Conservation (phyloP, 2,329 filamentous ascomycete species). For the Aspergillus novofumigatus region DNA sequence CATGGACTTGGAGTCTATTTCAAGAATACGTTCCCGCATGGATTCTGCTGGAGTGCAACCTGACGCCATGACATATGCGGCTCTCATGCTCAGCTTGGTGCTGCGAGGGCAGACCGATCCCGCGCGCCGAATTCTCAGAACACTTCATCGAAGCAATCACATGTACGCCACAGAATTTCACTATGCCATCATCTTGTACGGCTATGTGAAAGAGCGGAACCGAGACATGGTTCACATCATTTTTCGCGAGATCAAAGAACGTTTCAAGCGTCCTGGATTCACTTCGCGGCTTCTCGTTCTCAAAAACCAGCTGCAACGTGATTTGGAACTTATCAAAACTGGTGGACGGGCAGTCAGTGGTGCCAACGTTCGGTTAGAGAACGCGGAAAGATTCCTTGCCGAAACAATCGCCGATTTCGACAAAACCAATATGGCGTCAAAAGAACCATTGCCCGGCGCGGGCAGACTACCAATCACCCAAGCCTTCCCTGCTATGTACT, state of each 20-base stretch:
- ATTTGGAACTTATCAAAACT: constrained; percentile 22
- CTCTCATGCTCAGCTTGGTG: constrained; percentile 57
- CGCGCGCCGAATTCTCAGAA: constrained; percentile 50
- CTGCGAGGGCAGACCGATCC: constrained; percentile 51
- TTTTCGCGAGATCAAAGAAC: constrained; percentile 40
- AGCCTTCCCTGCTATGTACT: constrained; percentile 49
- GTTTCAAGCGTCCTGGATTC: constrained; percentile 30
- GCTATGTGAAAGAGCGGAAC: constrained; percentile 49
- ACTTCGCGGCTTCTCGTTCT: constrained; percentile 36
- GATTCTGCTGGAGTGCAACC: constrained; percentile 46
- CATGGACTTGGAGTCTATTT: constrained; percentile 54
- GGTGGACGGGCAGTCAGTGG: constrained; percentile 6
- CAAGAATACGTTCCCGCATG: constrained; percentile 55
- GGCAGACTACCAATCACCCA: constrained; percentile 33
- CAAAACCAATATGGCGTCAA: constrained; percentile 40
- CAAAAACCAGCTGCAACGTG: constrained; percentile 31
- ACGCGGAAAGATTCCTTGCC: constrained; percentile 36
- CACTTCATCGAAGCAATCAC: constrained; percentile 34
- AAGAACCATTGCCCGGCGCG: constrained; percentile 36
- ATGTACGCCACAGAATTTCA: constrained; percentile 41
- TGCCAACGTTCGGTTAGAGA: constrained; percentile 22
- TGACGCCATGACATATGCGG: constrained; percentile 57
- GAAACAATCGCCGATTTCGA: constrained; percentile 36
- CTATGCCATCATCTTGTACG: constrained; percentile 44
- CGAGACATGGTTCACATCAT: constrained; percentile 48